A percentile compares a stretch with the other conserved stretches of the same genome.
phyloP scores from a whole-genome alignment of 768 basidiomycete species.

The Boletus sp. region DNA sequence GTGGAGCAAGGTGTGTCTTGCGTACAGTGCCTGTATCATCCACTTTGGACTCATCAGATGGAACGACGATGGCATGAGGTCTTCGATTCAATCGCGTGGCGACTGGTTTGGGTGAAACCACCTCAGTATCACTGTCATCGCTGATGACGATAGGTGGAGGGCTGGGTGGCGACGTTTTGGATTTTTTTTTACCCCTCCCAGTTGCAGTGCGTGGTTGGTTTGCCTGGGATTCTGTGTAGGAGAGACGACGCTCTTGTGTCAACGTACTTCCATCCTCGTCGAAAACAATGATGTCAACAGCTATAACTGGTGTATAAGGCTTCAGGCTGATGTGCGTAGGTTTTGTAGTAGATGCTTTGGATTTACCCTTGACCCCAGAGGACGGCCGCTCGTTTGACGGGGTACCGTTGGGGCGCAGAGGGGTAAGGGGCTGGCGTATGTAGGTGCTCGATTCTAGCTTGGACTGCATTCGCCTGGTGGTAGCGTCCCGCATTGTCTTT shows the following conservation, averaged over 20 bases:
- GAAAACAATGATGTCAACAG: constrained; percentile 64
- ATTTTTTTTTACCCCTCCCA: constrained; percentile 7
- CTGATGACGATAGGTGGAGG: constrained; percentile 22
- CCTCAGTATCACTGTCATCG: constrained; percentile 30
- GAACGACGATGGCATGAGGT: constrained; percentile 29
- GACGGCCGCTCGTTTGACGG: constrained; percentile 36
- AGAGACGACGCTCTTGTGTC: constrained; percentile 58
- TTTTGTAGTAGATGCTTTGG: constrained; percentile 14
- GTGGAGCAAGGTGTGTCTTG: constrained; percentile 3
- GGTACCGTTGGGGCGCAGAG: constrained; percentile 35
- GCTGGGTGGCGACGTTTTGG: background rate
- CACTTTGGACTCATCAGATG: constrained; percentile 49
- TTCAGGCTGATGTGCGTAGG: constrained; percentile 29
- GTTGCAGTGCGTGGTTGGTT: constrained; percentile 25
- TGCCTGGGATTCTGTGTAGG: constrained; percentile 40
- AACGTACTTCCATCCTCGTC: constrained; percentile 58
- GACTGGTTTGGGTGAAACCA: constrained; percentile 15
- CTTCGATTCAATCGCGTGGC: constrained; percentile 14
- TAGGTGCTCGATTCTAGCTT: constrained; percentile 18
- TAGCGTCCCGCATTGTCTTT: constrained; percentile 8
- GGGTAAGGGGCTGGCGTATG: constrained; percentile 40
- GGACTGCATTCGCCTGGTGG: constrained; percentile 13
- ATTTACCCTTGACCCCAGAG: constrained; percentile 22
- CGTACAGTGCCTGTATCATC: constrained; percentile 17
- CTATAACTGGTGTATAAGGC: constrained; percentile 47